Percentiles rank a stretch among this genome's conserved stretches.
These are phyloP conservation scores for Trichomonas tenax DNA, from an alignment of 208 protist genomes.

Conservation along the genomic window DNA sequence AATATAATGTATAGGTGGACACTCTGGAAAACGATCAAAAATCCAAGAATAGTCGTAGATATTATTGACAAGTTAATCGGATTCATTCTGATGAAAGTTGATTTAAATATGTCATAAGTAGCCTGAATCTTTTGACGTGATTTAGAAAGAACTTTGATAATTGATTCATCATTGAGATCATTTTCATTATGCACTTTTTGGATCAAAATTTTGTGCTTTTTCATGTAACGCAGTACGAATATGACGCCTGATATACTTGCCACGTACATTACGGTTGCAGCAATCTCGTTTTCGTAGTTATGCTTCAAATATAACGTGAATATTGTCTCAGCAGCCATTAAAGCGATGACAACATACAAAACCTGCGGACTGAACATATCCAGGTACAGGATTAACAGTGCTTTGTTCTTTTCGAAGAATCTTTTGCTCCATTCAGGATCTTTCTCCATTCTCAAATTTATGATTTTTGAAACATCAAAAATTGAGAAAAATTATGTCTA, in stretches of 20 bases:
- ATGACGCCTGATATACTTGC: neutral
- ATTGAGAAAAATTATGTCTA: too few species aligned
- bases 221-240: neutral
- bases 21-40: neutral
- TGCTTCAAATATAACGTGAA: neutral
- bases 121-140: neutral
- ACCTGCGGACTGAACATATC: neutral
- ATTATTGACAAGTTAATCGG: neutral
- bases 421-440: neutral
- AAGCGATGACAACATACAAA: neutral
- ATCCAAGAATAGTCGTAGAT: neutral
- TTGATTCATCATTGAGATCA: neutral
- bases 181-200: neutral
- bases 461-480: too few species aligned
- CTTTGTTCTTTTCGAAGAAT: neutral
- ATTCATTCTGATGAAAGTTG: neutral
- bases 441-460: too few species aligned
- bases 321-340: neutral
- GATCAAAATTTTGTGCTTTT: neutral
- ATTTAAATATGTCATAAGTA: neutral
- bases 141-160: neutral
- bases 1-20: neutral
- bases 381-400: neutral
- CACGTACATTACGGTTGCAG: neutral
- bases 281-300: neutral